phyloP scores from a whole-genome alignment of 1,139 yeast species.

The Pneumocystis wakefieldiae region DNA sequence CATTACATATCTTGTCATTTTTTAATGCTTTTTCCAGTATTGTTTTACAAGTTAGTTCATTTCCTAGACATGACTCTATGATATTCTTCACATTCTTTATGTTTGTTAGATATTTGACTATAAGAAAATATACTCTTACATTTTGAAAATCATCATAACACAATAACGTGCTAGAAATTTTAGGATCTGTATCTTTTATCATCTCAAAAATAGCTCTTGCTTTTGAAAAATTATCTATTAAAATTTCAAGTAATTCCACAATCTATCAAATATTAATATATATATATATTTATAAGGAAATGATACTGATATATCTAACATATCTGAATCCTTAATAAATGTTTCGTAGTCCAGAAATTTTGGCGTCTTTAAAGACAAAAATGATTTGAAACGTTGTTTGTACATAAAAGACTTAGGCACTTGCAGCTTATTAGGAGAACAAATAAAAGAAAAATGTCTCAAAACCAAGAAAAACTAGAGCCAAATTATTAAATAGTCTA shows the following conservation, averaged over 20 bases:
- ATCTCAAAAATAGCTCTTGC: not conserved
- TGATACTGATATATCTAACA: not conserved
- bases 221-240: not conserved
- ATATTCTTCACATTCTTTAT: not conserved
- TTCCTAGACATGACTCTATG: not conserved
- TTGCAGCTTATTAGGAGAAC: not conserved
- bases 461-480: not conserved
- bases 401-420: not conserved
- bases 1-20: not conserved
- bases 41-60: not conserved
- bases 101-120: not conserved
- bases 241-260: not conserved
- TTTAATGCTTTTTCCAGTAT: not conserved
- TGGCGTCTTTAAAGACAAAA: not conserved
- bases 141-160: not conserved
- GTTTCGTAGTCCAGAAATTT: not conserved
- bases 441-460: not conserved
- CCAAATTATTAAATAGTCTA: not conserved
- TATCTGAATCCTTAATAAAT: not conserved
- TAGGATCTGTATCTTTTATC: not conserved
- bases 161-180: not conserved
- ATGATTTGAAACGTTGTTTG: not conserved
- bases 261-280: not conserved
- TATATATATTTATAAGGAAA: not conserved
- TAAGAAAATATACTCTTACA: not conserved